Base-by-base conservation (phyloP, 2,329 filamentous ascomycete genomes). In the Acrodontium crateriforme region DNA sequence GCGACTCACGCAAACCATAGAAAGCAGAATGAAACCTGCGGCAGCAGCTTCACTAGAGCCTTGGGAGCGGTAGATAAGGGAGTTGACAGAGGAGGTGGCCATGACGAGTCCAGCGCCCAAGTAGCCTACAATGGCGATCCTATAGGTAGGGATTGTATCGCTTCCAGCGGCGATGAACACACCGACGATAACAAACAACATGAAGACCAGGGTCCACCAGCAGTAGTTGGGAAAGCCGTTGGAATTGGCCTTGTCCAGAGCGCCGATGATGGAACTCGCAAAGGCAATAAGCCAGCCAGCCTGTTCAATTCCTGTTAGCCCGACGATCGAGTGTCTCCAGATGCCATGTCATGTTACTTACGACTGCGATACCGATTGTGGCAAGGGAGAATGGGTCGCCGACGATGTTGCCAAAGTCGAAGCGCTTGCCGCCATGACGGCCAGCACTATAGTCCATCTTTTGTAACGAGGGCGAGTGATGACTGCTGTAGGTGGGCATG, bases 361-460 rank as follows among this genome's bases (percentile, higher is more conserved):
- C 87, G 51, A 81, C 67, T 38, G 79, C 73, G 55, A 95, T 94
- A 32, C 87, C 94, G 39, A 92, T 73, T 18, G 89, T 95, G 30
- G 85, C 84, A 35, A 98, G 70, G 35, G 87, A 85, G 58, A 98
- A 95, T 5, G 89, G 89, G 59, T 98, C 87, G 46, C 89, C 89
- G 36, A 94, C 68, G 46, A 98, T 84, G 59, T 94, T 91, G 53
- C 80, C 80, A 56, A 85, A 58, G 55, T 71, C 78, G 56, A 93
- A 76, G 45, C 58, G 60, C 32, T 49, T 43, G 33, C 62, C 61
- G 29, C 50, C 50, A 41, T 56, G 53, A 25, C 42, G 38, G 13
- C 33, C 27, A 27, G 32, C 32, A 30, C 29, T 29, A 30, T 41
- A 30, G 14, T 49, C 45, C 45, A 49, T 49, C 35, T 47, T 49